These are phyloP conservation scores for Annulohypoxylon bovei DNA, from an alignment of 495 filamentous ascomycete species.

Conservation along the genomic window DNA sequence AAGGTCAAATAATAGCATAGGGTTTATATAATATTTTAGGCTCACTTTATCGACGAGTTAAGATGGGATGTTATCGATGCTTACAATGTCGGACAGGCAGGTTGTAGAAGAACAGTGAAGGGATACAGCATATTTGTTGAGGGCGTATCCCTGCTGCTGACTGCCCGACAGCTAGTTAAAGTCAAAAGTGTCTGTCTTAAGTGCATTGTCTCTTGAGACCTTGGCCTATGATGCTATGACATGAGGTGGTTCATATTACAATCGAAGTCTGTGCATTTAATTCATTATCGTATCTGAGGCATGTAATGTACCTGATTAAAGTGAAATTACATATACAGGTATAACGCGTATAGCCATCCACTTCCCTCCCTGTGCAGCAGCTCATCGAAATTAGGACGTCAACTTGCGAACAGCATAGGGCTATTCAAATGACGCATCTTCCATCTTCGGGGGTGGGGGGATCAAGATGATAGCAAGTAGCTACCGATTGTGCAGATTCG, in stretches of 20 bases:
- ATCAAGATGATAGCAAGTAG: background rate
- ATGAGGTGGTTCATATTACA: background rate
- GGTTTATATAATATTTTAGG: background rate
- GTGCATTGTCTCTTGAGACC: background rate
- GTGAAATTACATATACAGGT: too few relatives aligned
- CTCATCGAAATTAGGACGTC: background rate
- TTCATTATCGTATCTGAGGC: slow-evolving; percentile 15
- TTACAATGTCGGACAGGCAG: background rate
- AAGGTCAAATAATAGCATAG: background rate
- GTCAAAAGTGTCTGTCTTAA: background rate
- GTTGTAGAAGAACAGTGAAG: background rate
- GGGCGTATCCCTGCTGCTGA: slow-evolving; percentile 2
- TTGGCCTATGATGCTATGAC: background rate
- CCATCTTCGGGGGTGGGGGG: background rate
- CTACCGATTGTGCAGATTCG: background rate
- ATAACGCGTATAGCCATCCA: too few relatives aligned
- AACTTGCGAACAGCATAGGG: background rate
- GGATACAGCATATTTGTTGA: slow-evolving; percentile 13
- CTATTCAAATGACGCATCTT: background rate
- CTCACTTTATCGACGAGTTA: background rate
- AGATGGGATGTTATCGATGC: background rate
- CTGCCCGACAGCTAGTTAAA: background rate
- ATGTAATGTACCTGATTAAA: too few relatives aligned
- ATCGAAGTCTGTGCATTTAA: background rate
- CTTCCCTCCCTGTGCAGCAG: background rate